These are phyloP conservation scores for Penicillium taxi DNA, from an alignment of 495 filamentous ascomycete species.

Conservation along the genomic window DNA sequence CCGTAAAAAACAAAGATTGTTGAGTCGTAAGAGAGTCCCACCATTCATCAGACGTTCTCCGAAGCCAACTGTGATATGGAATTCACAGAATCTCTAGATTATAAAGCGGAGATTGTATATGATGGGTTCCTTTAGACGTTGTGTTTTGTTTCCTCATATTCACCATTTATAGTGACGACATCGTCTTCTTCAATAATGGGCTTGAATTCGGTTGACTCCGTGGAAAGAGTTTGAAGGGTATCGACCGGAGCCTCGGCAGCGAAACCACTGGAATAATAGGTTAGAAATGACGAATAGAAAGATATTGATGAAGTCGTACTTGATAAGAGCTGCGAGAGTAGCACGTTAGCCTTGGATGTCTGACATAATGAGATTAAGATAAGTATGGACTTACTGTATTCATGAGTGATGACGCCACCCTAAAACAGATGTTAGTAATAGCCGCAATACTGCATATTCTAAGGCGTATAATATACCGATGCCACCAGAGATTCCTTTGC, in stretches of 20 bases:
- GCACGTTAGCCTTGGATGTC: too few species aligned
- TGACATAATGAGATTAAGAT: background rate
- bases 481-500: slow-evolving; percentile 63
- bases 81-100: slow-evolving; percentile 2
- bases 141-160: slow-evolving; percentile 10
- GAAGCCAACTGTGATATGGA: slow-evolving; percentile 11
- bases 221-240: slow-evolving; percentile 60
- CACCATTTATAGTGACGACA: slow-evolving; percentile 41
- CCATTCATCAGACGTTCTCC: slow-evolving; percentile 6
- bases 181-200: slow-evolving; percentile 72
- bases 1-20: too few species aligned
- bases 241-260: slow-evolving; percentile 61
- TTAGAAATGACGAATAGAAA: slow-evolving; percentile 13
- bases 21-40: too few species aligned
- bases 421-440: slow-evolving; percentile 5
- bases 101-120: too few species aligned
- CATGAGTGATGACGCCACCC: slow-evolving; percentile 42
- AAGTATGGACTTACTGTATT: slow-evolving; percentile 40
- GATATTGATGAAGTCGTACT: slow-evolving; percentile 21
- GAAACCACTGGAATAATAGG: slow-evolving; percentile 55
- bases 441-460: background rate
- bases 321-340: slow-evolving; percentile 51
- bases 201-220: slow-evolving; percentile 53
- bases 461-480: slow-evolving; percentile 45
- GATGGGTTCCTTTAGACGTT: background rate